Conservation (phyloP, 805 yeast species). For the Crinitomyces ghanaensis region DNA sequence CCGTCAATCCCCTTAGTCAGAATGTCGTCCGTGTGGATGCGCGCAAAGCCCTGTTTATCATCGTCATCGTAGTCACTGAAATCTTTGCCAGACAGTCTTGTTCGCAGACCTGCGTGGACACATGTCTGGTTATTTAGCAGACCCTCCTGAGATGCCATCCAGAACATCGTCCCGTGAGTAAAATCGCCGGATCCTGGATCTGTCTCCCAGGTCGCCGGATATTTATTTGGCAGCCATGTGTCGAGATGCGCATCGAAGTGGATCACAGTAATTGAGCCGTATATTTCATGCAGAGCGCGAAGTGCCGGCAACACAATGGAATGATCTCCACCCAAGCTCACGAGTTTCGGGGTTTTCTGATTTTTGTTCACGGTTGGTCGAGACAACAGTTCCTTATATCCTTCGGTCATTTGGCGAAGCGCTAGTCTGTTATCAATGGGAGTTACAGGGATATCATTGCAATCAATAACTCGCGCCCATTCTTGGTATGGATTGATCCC, state of each 20-base stretch:
- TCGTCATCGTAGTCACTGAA: slow-evolving; percentile 68
- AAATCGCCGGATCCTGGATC: slow-evolving; percentile 51
- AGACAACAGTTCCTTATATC: slow-evolving; percentile 42
- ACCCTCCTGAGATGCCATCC: slow-evolving; percentile 69
- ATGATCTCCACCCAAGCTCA: slow-evolving; percentile 78
- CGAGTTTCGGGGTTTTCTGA: slow-evolving; percentile 30
- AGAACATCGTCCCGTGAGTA: slow-evolving; percentile 79
- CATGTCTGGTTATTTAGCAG: slow-evolving; percentile 44
- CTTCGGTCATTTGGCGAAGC: slow-evolving; percentile 47
- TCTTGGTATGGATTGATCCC: slow-evolving; percentile 46
- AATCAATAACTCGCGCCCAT: slow-evolving; percentile 47
- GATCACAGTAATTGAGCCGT: slow-evolving; percentile 61
- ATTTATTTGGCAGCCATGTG: slow-evolving; percentile 72
- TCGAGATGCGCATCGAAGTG: slow-evolving; percentile 84
- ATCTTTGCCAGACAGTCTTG: slow-evolving; percentile 52
- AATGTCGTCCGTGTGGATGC: slow-evolving; percentile 64
- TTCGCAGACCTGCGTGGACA: slow-evolving; percentile 67
- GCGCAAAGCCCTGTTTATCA: slow-evolving; percentile 51
- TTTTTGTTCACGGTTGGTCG: slow-evolving; percentile 21
- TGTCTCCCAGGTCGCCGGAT: slow-evolving; percentile 66
- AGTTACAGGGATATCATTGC: slow-evolving; percentile 58
- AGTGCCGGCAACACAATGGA: slow-evolving; percentile 63
- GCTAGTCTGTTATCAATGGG: slow-evolving; percentile 60
- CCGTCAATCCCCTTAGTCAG: slow-evolving; percentile 54
- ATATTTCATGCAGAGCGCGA: slow-evolving; percentile 45